Conservation (phyloP, 805 yeast species). For the Phaffomyces thermotolerans region DNA sequence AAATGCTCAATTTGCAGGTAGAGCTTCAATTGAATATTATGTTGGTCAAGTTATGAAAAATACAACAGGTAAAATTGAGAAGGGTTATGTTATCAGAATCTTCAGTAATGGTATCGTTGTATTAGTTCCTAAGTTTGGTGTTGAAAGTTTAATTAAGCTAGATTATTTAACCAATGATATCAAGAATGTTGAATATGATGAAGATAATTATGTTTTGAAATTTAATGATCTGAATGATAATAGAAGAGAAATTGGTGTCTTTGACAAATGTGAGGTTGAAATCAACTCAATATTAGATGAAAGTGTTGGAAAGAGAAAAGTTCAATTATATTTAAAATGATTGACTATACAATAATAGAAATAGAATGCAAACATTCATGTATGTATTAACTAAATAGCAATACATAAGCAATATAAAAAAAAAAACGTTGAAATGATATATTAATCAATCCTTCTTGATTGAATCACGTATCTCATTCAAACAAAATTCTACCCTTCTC, state of each 20-base stretch:
- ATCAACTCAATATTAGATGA: slow-evolving; percentile 80
- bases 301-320: slow-evolving; percentile 86
- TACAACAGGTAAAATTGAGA: slow-evolving; percentile 46
- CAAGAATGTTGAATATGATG: slow-evolving; percentile 60
- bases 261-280: slow-evolving; percentile 79
- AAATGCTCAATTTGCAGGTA: slow-evolving; percentile 97
- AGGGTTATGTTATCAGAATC: slow-evolving; percentile 87
- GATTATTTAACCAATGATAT: slow-evolving; percentile 65
- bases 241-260: slow-evolving; percentile 53
- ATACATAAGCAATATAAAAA: too few relatives aligned
- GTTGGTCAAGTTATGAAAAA: slow-evolving; percentile 96
- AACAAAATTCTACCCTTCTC: too few relatives aligned
- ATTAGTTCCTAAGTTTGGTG: slow-evolving; percentile 91
- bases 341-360: not conserved
- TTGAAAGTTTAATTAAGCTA: slow-evolving; percentile 84
- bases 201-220: slow-evolving; percentile 63
- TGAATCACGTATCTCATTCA: too few relatives aligned
- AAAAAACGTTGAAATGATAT: too few relatives aligned
- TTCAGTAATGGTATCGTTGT: slow-evolving; percentile 94
- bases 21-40: slow-evolving; percentile 95
- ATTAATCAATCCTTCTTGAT: too few relatives aligned
- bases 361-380: not conserved
- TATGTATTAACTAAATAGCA: too few relatives aligned
- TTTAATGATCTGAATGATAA: slow-evolving; percentile 44
- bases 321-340: slow-evolving; percentile 58